phyloP scores from a whole-genome alignment of 768 basidiomycete genomes.

The Termitomyces sp. region DNA sequence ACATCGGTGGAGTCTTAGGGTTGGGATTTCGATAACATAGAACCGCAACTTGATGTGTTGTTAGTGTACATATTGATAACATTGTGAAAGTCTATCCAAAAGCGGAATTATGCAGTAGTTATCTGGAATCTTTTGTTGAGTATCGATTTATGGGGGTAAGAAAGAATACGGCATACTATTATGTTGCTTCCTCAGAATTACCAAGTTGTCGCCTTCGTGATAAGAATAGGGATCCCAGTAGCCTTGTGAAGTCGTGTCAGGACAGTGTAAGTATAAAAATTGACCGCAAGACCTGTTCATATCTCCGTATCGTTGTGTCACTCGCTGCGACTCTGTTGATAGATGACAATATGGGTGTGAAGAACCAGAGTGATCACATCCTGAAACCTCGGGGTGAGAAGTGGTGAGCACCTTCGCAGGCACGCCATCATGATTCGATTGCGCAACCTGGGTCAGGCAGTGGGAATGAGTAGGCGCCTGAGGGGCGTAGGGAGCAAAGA shows the following conservation, averaged over 20 bases:
- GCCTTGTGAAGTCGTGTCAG: conserved; percentile 28
- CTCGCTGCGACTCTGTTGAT: conserved; percentile 29
- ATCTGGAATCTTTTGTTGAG: not conserved
- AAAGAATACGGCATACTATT: not conserved
- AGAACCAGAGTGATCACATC: not conserved
- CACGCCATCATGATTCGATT: not conserved
- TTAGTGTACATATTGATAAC: conserved; percentile 11
- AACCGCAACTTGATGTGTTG: conserved; percentile 1
- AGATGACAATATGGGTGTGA: not conserved
- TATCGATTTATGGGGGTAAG: not conserved
- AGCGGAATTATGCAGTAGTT: not conserved
- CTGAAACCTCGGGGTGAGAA: conserved; percentile 1
- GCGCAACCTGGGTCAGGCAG: not conserved
- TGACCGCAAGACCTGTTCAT: conserved; percentile 45
- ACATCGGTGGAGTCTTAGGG: not conserved
- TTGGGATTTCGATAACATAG: not conserved
- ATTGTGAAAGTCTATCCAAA: not conserved
- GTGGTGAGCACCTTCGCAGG: not conserved
- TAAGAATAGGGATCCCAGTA: conserved; percentile 60
- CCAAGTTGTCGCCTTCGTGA: conserved; percentile 43
- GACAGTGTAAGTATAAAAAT: not conserved
- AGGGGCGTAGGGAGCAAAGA: conserved; percentile 26
- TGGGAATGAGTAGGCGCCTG: not conserved
- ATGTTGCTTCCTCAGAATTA: conserved; percentile 3
- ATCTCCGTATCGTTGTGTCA: conserved; percentile 57